Base-by-base conservation (phyloP, 1,284 basidiomycete genomes). In the Pseudozyma tsukubaensis region DNA sequence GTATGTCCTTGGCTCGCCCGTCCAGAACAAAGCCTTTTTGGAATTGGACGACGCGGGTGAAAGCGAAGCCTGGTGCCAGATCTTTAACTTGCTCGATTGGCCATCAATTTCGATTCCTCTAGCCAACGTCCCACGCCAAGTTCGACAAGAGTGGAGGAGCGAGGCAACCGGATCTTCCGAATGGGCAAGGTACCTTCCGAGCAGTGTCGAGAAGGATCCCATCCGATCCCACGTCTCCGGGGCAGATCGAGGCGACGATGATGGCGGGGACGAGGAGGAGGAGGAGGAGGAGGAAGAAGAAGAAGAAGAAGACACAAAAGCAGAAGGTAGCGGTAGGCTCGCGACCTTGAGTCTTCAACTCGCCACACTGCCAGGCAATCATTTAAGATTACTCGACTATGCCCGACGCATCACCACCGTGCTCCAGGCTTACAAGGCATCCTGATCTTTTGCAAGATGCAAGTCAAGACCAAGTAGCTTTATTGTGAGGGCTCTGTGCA, bases 1-100 rank as follows among this genome's bases (percentile, higher is more conserved):
- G 2, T 67, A 62, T 16, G 18, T 52, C 4, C 55, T 69, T 10
- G 71, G 71, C 11, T 50, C 57, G 1, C 61, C 67, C 2, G 61
- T 59, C 8, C 21, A 50, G 19, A 49, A 50, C 13, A 18, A 12
- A 11, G 11, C 61, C 7, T 70, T 70, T 4, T 14, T 50, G 1
- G 16, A 36, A 16, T 50, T 68, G 32, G 59, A 64, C 54, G 56
- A 60, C 14, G 50, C 50, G 8, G 61, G 59, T 3, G 29, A 39
- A 1, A 58, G 51, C 42, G 72, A 74, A 16, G 36, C 60, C 32
- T 74, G 72, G 72, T 74, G 72, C 39, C 55, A 70, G 39, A 42
- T 70, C 18, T 51, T 74, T 36, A 74, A 70, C 36, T 53, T 74
- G 10, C 50, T 74, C 43, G 72, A 74, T 47, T 70, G 61, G 62